phyloP scores from a whole-genome alignment of 1,284 basidiomycete species.

The Pseudozyma hubeiensis region DNA sequence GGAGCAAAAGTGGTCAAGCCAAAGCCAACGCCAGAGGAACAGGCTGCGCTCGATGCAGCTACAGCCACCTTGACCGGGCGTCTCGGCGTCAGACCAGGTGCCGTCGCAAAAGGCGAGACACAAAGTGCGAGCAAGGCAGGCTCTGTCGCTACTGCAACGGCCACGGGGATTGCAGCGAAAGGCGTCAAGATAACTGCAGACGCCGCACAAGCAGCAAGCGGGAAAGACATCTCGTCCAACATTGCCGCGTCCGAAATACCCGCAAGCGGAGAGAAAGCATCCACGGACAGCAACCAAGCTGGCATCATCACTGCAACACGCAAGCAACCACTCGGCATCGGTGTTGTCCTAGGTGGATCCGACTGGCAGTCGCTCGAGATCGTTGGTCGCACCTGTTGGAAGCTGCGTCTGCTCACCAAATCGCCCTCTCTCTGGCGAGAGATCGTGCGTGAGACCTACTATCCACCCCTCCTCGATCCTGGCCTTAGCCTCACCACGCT shows the following conservation, averaged over 20 bases:
- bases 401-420: slow-evolving; percentile 60
- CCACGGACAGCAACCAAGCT: slow-evolving; percentile 17
- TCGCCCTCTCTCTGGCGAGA: slow-evolving; percentile 56
- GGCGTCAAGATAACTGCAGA: background rate
- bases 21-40: slow-evolving; percentile 45
- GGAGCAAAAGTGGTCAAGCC: slow-evolving; percentile 53
- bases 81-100: background rate
- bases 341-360: slow-evolving; percentile 57
- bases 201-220: background rate
- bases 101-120: background rate
- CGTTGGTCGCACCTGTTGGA: slow-evolving; percentile 60
- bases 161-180: background rate
- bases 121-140: slow-evolving; percentile 13
- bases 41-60: slow-evolving; percentile 36
- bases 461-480: slow-evolving; percentile 49
- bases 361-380: slow-evolving; percentile 64
- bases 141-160: background rate
- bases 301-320: slow-evolving; percentile 5
- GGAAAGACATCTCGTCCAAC: slow-evolving; percentile 1
- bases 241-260: slow-evolving; percentile 1
- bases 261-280: slow-evolving; percentile 5
- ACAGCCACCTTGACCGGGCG: slow-evolving; percentile 26
- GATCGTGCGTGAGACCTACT: slow-evolving; percentile 60
- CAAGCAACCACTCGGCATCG: slow-evolving; percentile 45
- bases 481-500: slow-evolving; percentile 26